Base-by-base conservation (phyloP, 2,329 filamentous ascomycete species). In the Verticillium albo-atrum region DNA sequence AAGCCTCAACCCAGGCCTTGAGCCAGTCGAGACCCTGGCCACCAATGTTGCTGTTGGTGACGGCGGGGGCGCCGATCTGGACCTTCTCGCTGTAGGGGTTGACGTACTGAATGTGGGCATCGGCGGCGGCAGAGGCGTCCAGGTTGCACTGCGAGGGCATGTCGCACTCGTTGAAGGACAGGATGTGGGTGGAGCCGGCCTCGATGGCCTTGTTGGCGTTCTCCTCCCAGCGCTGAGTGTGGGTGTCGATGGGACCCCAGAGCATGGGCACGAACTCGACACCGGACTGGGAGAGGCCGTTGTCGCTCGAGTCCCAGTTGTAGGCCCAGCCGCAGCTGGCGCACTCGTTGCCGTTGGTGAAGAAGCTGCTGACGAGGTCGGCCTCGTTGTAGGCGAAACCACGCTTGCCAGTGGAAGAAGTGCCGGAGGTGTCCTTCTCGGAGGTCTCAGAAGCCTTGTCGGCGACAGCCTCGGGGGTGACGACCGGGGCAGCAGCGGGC, bases 111-210 rank as follows among this genome's bases (percentile, higher is more conserved):
- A 77, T 79, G 73, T 86, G 85, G 28, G 72, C 73, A 1, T 70
- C 42, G n/a, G 84, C 86, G 42, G 85, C 86, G 2, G 68, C 70
- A 6, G 66, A 66, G n/a, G 85, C 75, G 26, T 73, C 71, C 70
- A 89, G 70, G 77, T 87, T 83, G 66, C 85, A 76, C 75, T 90
- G 87, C n/a, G 70, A 69, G 14, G 66, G 65, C 63, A 81, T 80
- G 72, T 91, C 89, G 53, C 86, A 86, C 79, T 91, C 88, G 80
- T 91, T 91, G 82, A 89, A 90, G 71, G 81, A 80, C 68, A 90
- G 80, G 58, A 90, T 72, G 66, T 80, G 77, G 63, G 78, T 82
- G 64, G 81, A 75, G 59, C 87, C 88, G 14, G 70, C 70, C 56
- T 71, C 66, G 62, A 89, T 80, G 62, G 84, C 83, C 17, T 72